Percentiles rank a stretch among this genome's conserved stretches.
phyloP scores from a whole-genome alignment of 192 early-diverging fungal species.

The Chytriomyces sp. region DNA sequence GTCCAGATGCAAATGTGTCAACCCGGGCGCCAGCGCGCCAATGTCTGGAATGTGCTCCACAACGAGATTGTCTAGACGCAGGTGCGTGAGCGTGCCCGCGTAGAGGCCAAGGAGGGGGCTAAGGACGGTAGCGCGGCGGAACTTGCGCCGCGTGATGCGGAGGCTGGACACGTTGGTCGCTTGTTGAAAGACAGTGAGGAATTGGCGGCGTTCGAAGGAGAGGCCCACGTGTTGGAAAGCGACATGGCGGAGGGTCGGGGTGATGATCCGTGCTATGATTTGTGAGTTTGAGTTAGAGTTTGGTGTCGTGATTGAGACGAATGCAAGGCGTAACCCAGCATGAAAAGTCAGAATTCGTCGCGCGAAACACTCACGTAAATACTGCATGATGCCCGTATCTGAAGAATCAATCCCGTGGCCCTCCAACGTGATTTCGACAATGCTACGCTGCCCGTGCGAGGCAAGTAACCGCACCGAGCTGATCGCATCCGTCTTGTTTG shows the following conservation, averaged over 20 bases:
- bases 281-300: background rate
- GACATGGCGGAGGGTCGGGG: conserved; percentile 12
- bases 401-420: conserved; percentile 19
- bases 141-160: conserved; percentile 14
- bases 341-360: background rate
- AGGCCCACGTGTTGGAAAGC: conserved; percentile 21
- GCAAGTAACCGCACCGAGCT: conserved; percentile 10
- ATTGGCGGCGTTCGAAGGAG: conserved; percentile 22
- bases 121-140: conserved; percentile 17
- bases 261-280: conserved; percentile 18
- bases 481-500: background rate
- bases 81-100: conserved; percentile 3
- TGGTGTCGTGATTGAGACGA: background rate
- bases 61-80: conserved; percentile 16
- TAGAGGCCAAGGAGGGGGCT: conserved; percentile 3
- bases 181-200: conserved; percentile 8
- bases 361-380: background rate
- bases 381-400: conserved; percentile 22
- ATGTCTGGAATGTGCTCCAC: conserved; percentile 16
- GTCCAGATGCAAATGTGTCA: background rate
- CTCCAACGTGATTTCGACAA: background rate
- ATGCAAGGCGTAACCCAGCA: background rate
- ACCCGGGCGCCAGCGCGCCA: conserved; percentile 7
- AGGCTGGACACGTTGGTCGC: conserved; percentile 10
- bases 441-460: conserved; percentile 17